These are phyloP conservation scores for Euptelea pleiosperma DNA, from an alignment of 164 flowering plant genomes.

Conservation along the genomic window DNA sequence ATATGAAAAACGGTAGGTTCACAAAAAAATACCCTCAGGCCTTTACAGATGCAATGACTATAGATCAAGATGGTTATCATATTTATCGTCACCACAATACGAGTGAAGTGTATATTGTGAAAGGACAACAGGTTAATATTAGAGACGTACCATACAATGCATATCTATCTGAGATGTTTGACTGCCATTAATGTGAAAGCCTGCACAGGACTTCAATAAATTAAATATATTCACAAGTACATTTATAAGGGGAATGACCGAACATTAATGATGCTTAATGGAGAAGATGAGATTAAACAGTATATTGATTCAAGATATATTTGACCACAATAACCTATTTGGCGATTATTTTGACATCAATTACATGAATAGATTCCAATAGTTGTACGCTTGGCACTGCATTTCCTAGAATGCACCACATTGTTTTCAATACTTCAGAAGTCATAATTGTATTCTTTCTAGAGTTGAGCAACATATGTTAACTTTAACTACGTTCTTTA, in stretches of 20 bases:
- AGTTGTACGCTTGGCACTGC: neutral
- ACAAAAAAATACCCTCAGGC: neutral
- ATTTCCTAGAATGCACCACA: neutral
- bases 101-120: neutral
- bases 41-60: neutral
- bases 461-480: neutral
- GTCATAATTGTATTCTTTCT: neutral
- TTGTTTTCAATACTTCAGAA: neutral
- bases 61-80: neutral
- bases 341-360: neutral
- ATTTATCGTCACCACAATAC: neutral
- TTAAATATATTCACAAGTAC: too few species aligned
- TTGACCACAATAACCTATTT: neutral
- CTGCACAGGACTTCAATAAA: too few species aligned
- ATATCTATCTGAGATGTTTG: too few species aligned
- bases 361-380: neutral
- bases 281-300: too few species aligned
- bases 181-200: too few species aligned
- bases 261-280: too few species aligned
- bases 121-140: neutral
- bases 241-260: too few species aligned
- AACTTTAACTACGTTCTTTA: neutral
- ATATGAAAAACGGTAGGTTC: neutral
- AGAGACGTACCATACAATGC: too few species aligned
- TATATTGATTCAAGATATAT: too few species aligned